Conservation (phyloP, 495 filamentous ascomycete genomes). For the Staphylotrichum tortipilum region DNA sequence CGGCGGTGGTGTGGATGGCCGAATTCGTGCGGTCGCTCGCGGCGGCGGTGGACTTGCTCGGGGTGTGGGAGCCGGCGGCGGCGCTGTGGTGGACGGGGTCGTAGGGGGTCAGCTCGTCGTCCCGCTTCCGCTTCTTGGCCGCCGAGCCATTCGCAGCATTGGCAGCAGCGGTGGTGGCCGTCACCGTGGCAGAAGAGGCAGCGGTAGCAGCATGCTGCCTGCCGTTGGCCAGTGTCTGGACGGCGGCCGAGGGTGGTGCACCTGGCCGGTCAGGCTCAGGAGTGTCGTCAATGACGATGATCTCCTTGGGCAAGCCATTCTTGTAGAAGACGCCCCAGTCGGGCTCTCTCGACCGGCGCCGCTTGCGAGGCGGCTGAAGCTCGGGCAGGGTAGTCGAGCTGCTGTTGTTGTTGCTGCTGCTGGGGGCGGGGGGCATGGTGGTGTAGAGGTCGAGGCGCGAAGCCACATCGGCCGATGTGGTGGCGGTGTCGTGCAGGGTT, state of each 20-base stretch:
- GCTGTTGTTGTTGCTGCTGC: too few relatives aligned
- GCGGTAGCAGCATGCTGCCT: slow-evolving; percentile 7
- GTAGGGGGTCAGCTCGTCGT: slow-evolving; percentile 37
- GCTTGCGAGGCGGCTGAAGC: slow-evolving; percentile 36
- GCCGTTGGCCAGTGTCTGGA: slow-evolving; percentile 25
- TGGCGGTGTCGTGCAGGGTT: slow-evolving; percentile 23
- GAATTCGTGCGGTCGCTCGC: slow-evolving; percentile 86
- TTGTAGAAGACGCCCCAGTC: slow-evolving; percentile 90
- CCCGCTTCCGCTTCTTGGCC: slow-evolving; percentile 44
- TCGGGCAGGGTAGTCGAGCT: slow-evolving; percentile 21
- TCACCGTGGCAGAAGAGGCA: slow-evolving; percentile 15
- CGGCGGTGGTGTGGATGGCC: slow-evolving; percentile 74
- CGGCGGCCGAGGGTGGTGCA: slow-evolving; percentile 19
- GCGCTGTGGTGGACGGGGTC: slow-evolving; percentile 33
- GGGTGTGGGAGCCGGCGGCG: slow-evolving; percentile 60
- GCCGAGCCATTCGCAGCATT: slow-evolving; percentile 18
- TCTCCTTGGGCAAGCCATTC: slow-evolving; percentile 84
- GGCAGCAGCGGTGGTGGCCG: slow-evolving; percentile 12
- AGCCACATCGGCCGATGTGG: slow-evolving; percentile 18
- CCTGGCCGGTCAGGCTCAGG: slow-evolving; percentile 49
- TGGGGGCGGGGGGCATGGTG: slow-evolving; percentile 33
- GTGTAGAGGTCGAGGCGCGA: slow-evolving; percentile 18
- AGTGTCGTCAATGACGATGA: slow-evolving; percentile 95
- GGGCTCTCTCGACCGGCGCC: slow-evolving; percentile 53
- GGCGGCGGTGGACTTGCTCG: slow-evolving; percentile 58